phyloP scores from a whole-genome alignment of 257 asterid species.

The Jasminum sambac region DNA sequence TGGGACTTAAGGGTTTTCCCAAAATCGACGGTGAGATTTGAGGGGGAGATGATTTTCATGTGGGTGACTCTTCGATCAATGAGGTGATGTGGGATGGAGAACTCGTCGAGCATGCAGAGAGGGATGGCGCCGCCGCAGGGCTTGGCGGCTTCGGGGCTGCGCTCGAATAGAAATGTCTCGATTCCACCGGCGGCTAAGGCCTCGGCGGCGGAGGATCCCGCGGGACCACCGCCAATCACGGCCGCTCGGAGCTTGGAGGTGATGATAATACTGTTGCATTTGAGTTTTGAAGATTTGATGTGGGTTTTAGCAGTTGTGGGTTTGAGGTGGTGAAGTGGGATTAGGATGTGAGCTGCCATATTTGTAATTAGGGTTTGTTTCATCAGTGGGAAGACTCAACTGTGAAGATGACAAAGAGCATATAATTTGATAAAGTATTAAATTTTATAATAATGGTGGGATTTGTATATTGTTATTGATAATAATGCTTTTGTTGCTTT shows the following conservation, averaged over 20 bases:
- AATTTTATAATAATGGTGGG: slow-evolving; percentile 4
- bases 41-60: slow-evolving; percentile 78
- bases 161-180: slow-evolving; percentile 80
- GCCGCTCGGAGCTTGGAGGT: slow-evolving; percentile 61
- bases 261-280: slow-evolving; percentile 19
- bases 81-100: slow-evolving; percentile 61
- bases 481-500: slow-evolving; percentile 21
- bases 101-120: slow-evolving; percentile 82
- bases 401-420: slow-evolving; percentile 5
- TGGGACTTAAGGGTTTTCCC: slow-evolving; percentile 63
- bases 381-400: slow-evolving; percentile 5
- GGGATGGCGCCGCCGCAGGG: slow-evolving; percentile 96
- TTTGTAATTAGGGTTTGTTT: slow-evolving; percentile 32
- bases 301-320: slow-evolving; percentile 25
- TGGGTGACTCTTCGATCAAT: slow-evolving; percentile 75
- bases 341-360: slow-evolving; percentile 49
- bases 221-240: slow-evolving; percentile 89
- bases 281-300: slow-evolving; percentile 21
- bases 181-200: slow-evolving; percentile 73
- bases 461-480: slow-evolving; percentile 16
- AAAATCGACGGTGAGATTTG: slow-evolving; percentile 70
- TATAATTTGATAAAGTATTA: slow-evolving; percentile 8
- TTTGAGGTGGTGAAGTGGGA: slow-evolving; percentile 32
- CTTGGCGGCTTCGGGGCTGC: slow-evolving; percentile 68
- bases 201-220: slow-evolving; percentile 90